phyloP scores from a whole-genome alignment of 768 basidiomycete species.

The Podaxis sp. region DNA sequence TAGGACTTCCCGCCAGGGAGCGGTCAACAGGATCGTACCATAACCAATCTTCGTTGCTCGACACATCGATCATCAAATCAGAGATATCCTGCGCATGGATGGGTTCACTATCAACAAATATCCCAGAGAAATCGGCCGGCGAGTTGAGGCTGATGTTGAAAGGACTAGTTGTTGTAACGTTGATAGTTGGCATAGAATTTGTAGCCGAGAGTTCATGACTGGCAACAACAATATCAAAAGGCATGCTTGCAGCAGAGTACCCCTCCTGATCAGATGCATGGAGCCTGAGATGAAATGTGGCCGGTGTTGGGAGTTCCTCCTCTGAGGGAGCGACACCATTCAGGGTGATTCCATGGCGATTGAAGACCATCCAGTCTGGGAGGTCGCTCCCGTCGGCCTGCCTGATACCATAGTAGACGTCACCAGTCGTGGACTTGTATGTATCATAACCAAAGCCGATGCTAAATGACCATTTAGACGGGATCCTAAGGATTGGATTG shows the following conservation, averaged over 20 bases:
- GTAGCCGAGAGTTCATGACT: conserved; percentile 59
- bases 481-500: conserved; percentile 64
- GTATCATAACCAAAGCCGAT: conserved; percentile 75
- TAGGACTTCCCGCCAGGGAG: conserved; percentile 65
- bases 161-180: conserved; percentile 55
- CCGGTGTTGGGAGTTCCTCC: conserved; percentile 31
- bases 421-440: conserved; percentile 37
- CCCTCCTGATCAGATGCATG: conserved; percentile 72
- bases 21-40: conserved; percentile 50
- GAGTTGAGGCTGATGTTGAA: conserved; percentile 52
- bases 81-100: conserved; percentile 59
- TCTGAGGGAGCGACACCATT: conserved; percentile 69
- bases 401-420: conserved; percentile 59
- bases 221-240: conserved; percentile 66
- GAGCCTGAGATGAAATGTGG: conserved; percentile 48
- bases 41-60: conserved; percentile 52
- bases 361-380: conserved; percentile 74
- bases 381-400: conserved; percentile 64
- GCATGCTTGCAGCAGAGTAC: conserved; percentile 53
- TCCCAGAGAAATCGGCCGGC: conserved; percentile 53
- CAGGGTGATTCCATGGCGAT: conserved; percentile 64
- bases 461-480: conserved; percentile 84
- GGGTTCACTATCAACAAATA: conserved; percentile 57
- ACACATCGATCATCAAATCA: conserved; percentile 53
- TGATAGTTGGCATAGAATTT: conserved; percentile 56